Evolutionary conservation across 1,284 basidiomycete species (phyloP).

Genomic region (Earliella scabrosa): DNA sequence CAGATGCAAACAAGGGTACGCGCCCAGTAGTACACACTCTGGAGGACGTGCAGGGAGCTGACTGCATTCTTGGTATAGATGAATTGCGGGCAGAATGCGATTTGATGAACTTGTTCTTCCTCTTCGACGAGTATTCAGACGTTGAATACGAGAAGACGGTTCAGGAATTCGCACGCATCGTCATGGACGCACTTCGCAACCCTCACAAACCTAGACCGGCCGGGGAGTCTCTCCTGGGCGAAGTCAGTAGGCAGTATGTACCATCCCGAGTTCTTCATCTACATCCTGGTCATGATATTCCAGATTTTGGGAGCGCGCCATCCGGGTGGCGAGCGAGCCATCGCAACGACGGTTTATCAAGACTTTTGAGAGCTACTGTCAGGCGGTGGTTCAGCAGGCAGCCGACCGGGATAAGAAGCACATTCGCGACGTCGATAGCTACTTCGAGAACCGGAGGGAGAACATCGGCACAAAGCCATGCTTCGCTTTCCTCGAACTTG

Average conservation of each 20-base stretch:
- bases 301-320: slow-evolving; percentile 32
- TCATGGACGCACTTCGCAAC: slow-evolving; percentile 30
- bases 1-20: slow-evolving; percentile 11
- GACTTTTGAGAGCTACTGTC: slow-evolving; percentile 31
- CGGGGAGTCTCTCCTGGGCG: slow-evolving; percentile 22
- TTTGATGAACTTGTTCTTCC: slow-evolving; percentile 29
- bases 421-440: slow-evolving; percentile 36
- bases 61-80: slow-evolving; percentile 7
- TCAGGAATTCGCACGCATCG: slow-evolving; percentile 16
- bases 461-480: slow-evolving; percentile 37
- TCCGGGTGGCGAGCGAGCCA: slow-evolving; percentile 12
- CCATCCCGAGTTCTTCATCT: not conserved
- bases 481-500: slow-evolving; percentile 39
- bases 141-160: slow-evolving; percentile 8
- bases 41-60: not conserved
- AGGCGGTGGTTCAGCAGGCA: slow-evolving; percentile 38
- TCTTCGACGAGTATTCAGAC: slow-evolving; percentile 33
- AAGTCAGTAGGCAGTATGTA: slow-evolving; percentile 31
- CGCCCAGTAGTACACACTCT: not conserved
- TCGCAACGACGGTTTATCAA: slow-evolving; percentile 26
- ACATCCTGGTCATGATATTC: not conserved
- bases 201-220: slow-evolving; percentile 15
- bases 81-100: slow-evolving; percentile 25
- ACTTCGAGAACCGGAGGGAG: slow-evolving; percentile 38
- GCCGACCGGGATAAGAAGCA: slow-evolving; percentile 29